Evolutionary conservation across 2,329 filamentous ascomycete genomes (phyloP).

Genomic region (Drechslerella stenobrocha): DNA sequence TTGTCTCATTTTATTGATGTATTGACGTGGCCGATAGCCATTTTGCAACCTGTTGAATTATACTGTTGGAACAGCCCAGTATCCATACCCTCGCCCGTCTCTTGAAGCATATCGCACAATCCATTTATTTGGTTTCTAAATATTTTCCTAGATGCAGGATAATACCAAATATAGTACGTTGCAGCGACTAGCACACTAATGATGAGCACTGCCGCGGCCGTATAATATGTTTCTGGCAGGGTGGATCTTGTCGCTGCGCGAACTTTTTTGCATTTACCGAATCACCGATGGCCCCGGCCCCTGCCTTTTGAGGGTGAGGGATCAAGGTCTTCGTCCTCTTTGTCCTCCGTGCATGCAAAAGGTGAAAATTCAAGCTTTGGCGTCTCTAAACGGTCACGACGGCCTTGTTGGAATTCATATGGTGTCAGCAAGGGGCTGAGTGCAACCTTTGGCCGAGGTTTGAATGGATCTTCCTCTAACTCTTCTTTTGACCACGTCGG

Average conservation of each 20-base stretch:
- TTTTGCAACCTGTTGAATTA: not conserved
- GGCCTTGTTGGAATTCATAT: constrained; percentile 8
- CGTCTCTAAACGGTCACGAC: constrained; percentile 10
- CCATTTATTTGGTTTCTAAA: too few species aligned
- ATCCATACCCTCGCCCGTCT: too few species aligned
- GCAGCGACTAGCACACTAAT: not conserved
- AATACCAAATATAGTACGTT: not conserved
- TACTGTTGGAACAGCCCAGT: not conserved
- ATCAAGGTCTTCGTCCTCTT: constrained; percentile 34
- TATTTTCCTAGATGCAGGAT: too few species aligned
- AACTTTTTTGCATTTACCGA: not conserved
- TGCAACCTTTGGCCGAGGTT: constrained; percentile 52
- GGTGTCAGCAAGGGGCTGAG: constrained; percentile 51
- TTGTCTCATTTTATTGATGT: not conserved
- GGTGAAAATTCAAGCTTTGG: constrained; percentile 25
- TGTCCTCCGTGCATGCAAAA: constrained; percentile 8
- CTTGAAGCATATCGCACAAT: too few species aligned
- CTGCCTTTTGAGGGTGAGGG: constrained; percentile 40
- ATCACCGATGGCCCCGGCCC: constrained; percentile 28
- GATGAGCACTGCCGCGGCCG: not conserved
- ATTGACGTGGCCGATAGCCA: not conserved
- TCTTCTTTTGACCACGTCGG: constrained; percentile 35
- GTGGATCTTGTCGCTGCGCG: too few species aligned
- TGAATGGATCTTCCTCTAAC: constrained; percentile 53
- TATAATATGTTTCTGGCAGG: not conserved